Conservation (phyloP, 345 rosid species). For the Eucalyptus rudis region DNA sequence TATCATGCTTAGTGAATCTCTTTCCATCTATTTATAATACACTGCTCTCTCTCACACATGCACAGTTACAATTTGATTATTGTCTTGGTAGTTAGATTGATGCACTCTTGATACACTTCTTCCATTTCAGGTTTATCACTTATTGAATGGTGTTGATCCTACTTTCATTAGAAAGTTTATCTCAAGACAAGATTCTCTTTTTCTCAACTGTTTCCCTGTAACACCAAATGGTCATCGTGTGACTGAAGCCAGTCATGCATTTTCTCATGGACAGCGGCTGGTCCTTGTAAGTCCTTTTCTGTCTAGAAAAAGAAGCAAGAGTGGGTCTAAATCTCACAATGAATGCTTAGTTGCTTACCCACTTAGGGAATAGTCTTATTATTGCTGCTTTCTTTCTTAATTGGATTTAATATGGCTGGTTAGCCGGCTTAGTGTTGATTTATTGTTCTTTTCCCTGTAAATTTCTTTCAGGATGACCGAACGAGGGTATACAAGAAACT, state of each 20-base stretch:
- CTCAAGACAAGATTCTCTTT: conserved; percentile 18
- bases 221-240: conserved; percentile 86
- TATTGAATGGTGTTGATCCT: conserved; percentile 50
- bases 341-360: not conserved
- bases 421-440: not conserved
- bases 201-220: conserved; percentile 52
- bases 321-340: not conserved
- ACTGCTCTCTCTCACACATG: not conserved
- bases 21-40: not conserved
- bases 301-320: not conserved
- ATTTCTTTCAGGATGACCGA: conserved; percentile 52
- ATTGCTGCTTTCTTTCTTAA: not conserved
- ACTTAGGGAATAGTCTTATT: not conserved
- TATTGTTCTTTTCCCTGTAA: not conserved
- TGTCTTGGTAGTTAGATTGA: not conserved
- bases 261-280: conserved; percentile 42
- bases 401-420: not conserved
- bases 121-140: conserved; percentile 33
- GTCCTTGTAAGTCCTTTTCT: conserved; percentile 41
- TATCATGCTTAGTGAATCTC: not conserved
- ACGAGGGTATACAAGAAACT: conserved; percentile 66
- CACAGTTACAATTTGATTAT: not conserved
- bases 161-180: conserved; percentile 35
- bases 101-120: not conserved
- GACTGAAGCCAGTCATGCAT: conserved; percentile 49